Percentiles rank a stretch among this genome's conserved stretches.
These are phyloP conservation scores for Coemansia sp. DNA, from an alignment of 192 early-diverging fungal genomes.

Conservation along the genomic window DNA sequence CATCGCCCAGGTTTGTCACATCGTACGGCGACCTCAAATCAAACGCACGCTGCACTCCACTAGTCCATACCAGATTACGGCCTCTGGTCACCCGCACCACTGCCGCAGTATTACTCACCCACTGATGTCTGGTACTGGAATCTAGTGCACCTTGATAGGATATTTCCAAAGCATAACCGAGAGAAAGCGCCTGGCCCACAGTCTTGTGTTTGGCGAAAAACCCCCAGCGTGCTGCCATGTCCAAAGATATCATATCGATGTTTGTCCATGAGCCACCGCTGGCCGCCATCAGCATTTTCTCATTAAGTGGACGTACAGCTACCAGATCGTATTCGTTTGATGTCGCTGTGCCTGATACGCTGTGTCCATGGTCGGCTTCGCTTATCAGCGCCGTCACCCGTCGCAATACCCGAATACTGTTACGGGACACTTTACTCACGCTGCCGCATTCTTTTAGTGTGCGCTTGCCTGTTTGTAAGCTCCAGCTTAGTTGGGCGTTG, in stretches of 20 bases:
- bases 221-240: constrained; percentile 46
- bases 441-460: background rate
- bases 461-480: constrained; percentile 24
- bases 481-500: constrained; percentile 32
- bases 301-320: constrained; percentile 42
- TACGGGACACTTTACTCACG: constrained; percentile 13
- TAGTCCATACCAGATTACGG: constrained; percentile 34
- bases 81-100: constrained; percentile 49
- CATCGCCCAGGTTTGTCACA: constrained; percentile 40
- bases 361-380: constrained; percentile 42
- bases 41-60: constrained; percentile 34
- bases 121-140: constrained; percentile 37
- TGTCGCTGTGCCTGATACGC: constrained; percentile 20
- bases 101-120: constrained; percentile 47
- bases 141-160: constrained; percentile 38
- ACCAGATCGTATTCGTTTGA: constrained; percentile 44
- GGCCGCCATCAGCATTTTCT: constrained; percentile 38
- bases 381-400: constrained; percentile 39
- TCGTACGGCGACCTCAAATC: constrained; percentile 50
- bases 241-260: constrained; percentile 46
- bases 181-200: constrained; percentile 39
- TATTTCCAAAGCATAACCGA: constrained; percentile 34
- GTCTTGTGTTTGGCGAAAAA: constrained; percentile 53
- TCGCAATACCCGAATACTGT: constrained; percentile 38
- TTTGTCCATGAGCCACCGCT: constrained; percentile 40